phyloP scores from a whole-genome alignment of 2,329 filamentous ascomycete genomes.

The Emmonsia crescens region DNA sequence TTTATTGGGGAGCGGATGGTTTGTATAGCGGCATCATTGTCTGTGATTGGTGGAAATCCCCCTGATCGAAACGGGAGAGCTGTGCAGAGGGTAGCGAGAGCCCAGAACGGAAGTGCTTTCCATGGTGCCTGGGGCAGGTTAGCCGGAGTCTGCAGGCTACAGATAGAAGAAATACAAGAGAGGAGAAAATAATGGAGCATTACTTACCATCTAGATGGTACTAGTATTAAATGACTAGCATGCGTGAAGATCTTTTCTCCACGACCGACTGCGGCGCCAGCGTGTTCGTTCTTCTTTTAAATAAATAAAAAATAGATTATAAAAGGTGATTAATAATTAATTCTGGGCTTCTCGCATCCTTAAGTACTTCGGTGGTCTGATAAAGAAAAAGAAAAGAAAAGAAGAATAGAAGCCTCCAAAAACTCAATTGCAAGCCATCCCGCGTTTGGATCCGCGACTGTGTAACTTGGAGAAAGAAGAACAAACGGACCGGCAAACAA shows the following conservation, averaged over 20 bases:
- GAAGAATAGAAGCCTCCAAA: not conserved
- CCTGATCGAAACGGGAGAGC: not conserved
- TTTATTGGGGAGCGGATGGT: constrained; percentile 51
- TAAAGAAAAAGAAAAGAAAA: not conserved
- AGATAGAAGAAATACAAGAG: not conserved
- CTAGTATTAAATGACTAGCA: not conserved
- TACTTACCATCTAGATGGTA: not conserved
- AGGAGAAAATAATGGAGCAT: not conserved
- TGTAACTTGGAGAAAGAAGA: not conserved
- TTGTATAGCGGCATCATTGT: constrained; percentile 35
- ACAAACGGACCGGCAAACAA: not conserved
- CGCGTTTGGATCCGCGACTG: not conserved
- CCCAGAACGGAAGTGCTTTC: not conserved
- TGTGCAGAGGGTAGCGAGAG: not conserved
- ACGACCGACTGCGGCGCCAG: not conserved
- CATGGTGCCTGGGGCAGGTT: not conserved
- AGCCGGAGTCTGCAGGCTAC: not conserved
- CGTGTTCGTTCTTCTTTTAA: not conserved
- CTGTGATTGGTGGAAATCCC: not conserved
- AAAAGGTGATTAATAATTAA: not conserved
- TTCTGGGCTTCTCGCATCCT: not conserved
- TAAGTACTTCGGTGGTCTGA: not conserved
- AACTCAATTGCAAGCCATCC: not conserved
- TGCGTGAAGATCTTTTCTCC: not conserved
- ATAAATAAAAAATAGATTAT: not conserved